Evolutionary conservation across 2,329 filamentous ascomycete genomes (phyloP), one percentile per base, ranked within the genome.

Genomic region (Aureobasidium mangrovei): DNA sequence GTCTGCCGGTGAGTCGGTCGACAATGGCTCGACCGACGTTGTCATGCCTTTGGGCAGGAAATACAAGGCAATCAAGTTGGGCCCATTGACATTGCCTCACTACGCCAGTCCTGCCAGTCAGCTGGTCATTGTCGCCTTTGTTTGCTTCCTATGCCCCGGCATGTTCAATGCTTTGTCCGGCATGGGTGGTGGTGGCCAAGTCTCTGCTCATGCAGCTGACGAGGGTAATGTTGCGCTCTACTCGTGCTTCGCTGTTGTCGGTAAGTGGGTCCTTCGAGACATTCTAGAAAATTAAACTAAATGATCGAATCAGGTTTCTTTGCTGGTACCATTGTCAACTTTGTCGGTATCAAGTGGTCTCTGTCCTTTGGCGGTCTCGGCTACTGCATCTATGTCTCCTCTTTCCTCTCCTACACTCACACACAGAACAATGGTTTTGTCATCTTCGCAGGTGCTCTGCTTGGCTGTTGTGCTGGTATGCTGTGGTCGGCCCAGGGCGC

Each of bases 401-500:
- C 80, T 53, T 86, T 88, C 70, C 75, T 90, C 39, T 78, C 74
- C 71, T 90, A 84, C 71, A 82, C 80, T 63, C 84, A 88, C 71
- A 86, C 75, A 26, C 55, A 74, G 53, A 85, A 85, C 65, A 71
- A 77, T 57, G 84, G 83, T 57, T 91, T 88, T 70, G 82, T 84
- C 65, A 81, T 86, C 62, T 90, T 91, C 62, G 81, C 87, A 4
- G 88, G 88, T 61, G 84, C 83, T 12, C 77, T 88, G 58, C 80
- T 91, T 44, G 88, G 88, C 69, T 73, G 88, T 55, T 91, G 86
- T 65, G 88, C 88, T 44, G 87, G 85, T 65, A 76, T 91, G 38
- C 76, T 93, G 36, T 93, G 88, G 88, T 85, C 84, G 33, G 88
- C 85, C 1, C 87, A 91, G 71, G 87, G 88, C 57, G 83, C 86